Base-by-base conservation (phyloP, 108 stramenopile genomes). In the Nannochloropsis granulata region DNA sequence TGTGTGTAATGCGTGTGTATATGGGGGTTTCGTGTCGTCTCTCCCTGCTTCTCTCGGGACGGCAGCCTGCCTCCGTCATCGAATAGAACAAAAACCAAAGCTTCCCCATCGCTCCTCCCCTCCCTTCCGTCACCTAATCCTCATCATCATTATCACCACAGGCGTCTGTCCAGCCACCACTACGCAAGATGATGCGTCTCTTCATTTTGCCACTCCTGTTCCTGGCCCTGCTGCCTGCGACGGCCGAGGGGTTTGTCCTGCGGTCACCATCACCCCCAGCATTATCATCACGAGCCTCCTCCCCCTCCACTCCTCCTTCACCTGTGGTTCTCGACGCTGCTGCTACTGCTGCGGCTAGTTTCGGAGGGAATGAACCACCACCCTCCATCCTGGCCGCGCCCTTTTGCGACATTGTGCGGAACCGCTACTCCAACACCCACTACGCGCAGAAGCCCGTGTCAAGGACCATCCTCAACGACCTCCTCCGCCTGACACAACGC, bases 401-500 rank as follows among this genome's bases (percentile, higher is more conserved):
- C n/a, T 71, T 71, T n/a, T 71, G 8, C n/a, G 21, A 71, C 21
- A 11, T 71, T 10, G 56, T 71, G 56, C 56, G n/a, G 21, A 71
- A n/a, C n/a, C 56, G 56, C 7, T 71, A n/a, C n/a, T 71, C 56
- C 56, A 71, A 71, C 56, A 10, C 56, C 11, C 56, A 71, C n/a
- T 71, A 71, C 56, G 56, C 56, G 16, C 56, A 71, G 2, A 71
- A 71, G n/a, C 11, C 56, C n/a, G 56, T 71, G 56, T n/a, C 16
- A n/a, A 71, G 16, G 7, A n/a, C 56, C 21, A 71, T n/a, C 56
- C n/a, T 71, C 21, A 71, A 71, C n/a, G 56, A 71, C 21, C 56
- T 71, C n/a, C 56, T 71, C 56, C 56, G 56, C 21, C 16, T 94
- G 19, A 88, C 94, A 0, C 89, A 92, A 81, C 89, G 93, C 81